phyloP scores from a whole-genome alignment of 352 stramenopile genomes.

The Phytopythium delawarense region DNA sequence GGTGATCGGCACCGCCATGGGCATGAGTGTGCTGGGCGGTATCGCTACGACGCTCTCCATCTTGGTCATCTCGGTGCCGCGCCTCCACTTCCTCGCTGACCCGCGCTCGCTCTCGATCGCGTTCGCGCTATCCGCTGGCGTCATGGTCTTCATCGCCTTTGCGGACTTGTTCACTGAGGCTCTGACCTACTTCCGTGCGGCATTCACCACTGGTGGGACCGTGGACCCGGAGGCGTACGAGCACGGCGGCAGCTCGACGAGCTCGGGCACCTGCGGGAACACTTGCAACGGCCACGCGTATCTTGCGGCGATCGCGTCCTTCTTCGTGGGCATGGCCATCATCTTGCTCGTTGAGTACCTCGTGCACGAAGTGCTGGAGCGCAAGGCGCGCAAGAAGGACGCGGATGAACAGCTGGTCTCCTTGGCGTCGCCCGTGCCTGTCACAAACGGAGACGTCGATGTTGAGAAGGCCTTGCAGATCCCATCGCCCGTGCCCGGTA shows the following conservation, averaged over 20 bases:
- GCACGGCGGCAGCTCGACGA: slow-evolving; percentile 33
- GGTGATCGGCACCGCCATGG: slow-evolving; percentile 53
- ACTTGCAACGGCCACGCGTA: slow-evolving; percentile 56
- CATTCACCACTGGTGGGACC: slow-evolving; percentile 37
- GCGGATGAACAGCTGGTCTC: slow-evolving; percentile 7
- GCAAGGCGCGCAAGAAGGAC: slow-evolving; percentile 15
- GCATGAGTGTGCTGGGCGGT: slow-evolving; percentile 66
- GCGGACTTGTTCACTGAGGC: slow-evolving; percentile 49
- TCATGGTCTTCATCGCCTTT: slow-evolving; percentile 69
- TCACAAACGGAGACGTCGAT: slow-evolving; percentile 4
- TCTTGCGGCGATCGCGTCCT: slow-evolving; percentile 31
- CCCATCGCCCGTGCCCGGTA: slow-evolving; percentile 17
- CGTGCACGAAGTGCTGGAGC: slow-evolving; percentile 36
- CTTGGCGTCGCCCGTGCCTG: slow-evolving; percentile 11
- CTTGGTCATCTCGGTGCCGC: slow-evolving; percentile 48
- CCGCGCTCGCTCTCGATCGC: slow-evolving; percentile 42
- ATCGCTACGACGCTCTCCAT: slow-evolving; percentile 58
- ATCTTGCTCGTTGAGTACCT: slow-evolving; percentile 58
- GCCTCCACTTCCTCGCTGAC: slow-evolving; percentile 51
- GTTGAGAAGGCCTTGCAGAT: slow-evolving; percentile 20
- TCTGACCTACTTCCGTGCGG: slow-evolving; percentile 46
- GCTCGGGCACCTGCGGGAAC: slow-evolving; percentile 47
- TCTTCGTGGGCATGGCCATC: slow-evolving; percentile 54
- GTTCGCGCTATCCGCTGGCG: slow-evolving; percentile 55
- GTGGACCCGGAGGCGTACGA: slow-evolving; percentile 62